Evolutionary conservation across 2,329 filamentous ascomycete genomes (phyloP).

Genomic region (Cercospora sp.): DNA sequence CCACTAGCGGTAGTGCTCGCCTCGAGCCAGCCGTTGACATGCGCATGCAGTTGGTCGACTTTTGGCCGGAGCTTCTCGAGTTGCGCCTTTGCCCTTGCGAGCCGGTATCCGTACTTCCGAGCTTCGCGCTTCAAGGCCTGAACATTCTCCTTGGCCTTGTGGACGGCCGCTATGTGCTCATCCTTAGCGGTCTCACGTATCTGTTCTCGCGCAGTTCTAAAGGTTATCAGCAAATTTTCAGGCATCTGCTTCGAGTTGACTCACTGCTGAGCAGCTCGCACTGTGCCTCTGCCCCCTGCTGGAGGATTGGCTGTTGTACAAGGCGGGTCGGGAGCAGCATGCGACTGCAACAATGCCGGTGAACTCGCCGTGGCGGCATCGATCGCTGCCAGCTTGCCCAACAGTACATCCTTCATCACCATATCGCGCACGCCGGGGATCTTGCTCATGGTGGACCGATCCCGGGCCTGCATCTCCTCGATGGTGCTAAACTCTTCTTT

Average conservation of each 20-base stretch:
- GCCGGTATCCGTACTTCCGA: background rate
- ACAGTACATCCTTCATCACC: too few species aligned
- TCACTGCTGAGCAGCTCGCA: background rate
- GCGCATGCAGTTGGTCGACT: background rate
- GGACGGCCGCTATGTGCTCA: background rate
- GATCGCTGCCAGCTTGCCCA: too few species aligned
- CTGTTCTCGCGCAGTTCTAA: background rate
- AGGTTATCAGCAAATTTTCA: background rate
- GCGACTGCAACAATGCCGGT: too few species aligned
- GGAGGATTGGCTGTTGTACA: too few species aligned
- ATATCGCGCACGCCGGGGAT: too few species aligned
- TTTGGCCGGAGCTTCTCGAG: background rate
- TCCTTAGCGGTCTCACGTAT: background rate
- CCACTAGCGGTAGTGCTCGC: background rate
- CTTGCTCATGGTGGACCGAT: too few species aligned
- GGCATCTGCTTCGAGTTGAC: background rate
- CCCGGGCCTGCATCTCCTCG: too few species aligned
- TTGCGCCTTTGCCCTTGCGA: background rate
- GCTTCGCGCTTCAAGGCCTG: background rate
- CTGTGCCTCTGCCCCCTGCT: too few species aligned
- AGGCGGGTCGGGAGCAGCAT: too few species aligned
- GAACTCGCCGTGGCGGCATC: too few species aligned
- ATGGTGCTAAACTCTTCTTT: too few species aligned
- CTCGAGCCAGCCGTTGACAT: background rate
- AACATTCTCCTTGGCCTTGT: background rate